Conservation (phyloP, 768 basidiomycete species). For the Cystobasidium onofrii region DNA sequence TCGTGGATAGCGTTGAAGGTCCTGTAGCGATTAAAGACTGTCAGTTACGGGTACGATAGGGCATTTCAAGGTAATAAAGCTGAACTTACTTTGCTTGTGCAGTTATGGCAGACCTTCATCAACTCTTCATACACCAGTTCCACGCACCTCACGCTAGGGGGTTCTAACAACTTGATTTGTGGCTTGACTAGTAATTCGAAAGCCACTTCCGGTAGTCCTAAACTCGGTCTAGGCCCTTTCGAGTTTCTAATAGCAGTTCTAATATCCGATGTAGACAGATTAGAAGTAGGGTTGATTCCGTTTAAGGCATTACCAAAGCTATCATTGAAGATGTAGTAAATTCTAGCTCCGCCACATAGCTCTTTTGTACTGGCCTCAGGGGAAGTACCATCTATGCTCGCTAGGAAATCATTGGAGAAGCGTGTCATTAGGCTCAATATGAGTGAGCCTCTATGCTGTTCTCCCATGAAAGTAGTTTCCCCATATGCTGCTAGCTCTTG, state of each 20-base stretch:
- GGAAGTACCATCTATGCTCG: slow-evolving; percentile 94
- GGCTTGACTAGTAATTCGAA: slow-evolving; percentile 96
- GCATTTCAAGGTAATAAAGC: not conserved
- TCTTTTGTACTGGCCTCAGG: slow-evolving; percentile 96
- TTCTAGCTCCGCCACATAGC: slow-evolving; percentile 90
- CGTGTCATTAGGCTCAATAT: slow-evolving; percentile 96
- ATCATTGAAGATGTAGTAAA: slow-evolving; percentile 99
- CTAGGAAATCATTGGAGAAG: slow-evolving; percentile 92
- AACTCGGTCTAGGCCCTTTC: slow-evolving; percentile 86
- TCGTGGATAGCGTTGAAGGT: slow-evolving; percentile 87
- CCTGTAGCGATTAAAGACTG: slow-evolving; percentile 52
- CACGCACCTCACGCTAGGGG: slow-evolving; percentile 88
- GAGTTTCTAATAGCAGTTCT: slow-evolving; percentile 97
- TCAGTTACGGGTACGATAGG: too few relatives aligned
- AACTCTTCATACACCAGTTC: slow-evolving; percentile 98
- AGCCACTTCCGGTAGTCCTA: slow-evolving; percentile 94
- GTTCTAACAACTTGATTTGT: slow-evolving; percentile 90
- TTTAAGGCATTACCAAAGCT: slow-evolving; percentile 87
- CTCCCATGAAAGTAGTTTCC: slow-evolving; percentile 81
- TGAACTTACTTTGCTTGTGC: slow-evolving; percentile 51
- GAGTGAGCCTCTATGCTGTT: slow-evolving; percentile 75
- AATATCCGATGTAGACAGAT: slow-evolving; percentile 88
- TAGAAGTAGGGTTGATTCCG: slow-evolving; percentile 79
- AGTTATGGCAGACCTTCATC: slow-evolving; percentile 98
- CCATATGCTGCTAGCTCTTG: slow-evolving; percentile 96